Evolutionary conservation across 192 early-diverging fungal genomes (phyloP).

Genomic region (Linnemannia schmuckeri): DNA sequence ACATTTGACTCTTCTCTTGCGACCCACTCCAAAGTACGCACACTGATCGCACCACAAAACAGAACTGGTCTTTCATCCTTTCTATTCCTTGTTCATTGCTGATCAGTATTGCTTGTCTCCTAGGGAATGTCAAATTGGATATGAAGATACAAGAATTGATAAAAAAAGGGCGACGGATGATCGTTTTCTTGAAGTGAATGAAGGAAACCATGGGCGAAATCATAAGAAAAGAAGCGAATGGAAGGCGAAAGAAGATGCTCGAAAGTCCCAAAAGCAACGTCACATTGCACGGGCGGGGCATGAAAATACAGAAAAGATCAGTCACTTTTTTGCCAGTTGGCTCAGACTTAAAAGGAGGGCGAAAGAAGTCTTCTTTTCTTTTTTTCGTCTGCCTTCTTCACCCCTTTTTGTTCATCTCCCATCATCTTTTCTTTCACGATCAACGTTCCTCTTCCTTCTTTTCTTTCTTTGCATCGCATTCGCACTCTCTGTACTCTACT

Average conservation of each 20-base stretch:
- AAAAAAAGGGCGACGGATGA: background rate
- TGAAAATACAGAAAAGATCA: background rate
- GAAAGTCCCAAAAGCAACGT: background rate
- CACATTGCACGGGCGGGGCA: background rate
- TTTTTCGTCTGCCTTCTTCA: background rate
- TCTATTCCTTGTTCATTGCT: background rate
- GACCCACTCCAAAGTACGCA: too few relatives aligned
- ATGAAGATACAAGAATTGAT: background rate
- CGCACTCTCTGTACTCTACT: slow-evolving; percentile 13
- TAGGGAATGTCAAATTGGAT: background rate
- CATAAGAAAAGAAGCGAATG: background rate
- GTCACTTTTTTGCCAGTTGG: background rate
- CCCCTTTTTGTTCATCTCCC: background rate
- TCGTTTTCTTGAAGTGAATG: background rate
- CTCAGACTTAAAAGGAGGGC: background rate
- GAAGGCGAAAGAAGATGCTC: background rate
- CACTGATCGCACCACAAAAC: too few relatives aligned
- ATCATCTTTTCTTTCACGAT: slow-evolving; percentile 1
- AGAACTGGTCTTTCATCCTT: too few relatives aligned
- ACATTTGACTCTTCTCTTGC: too few relatives aligned
- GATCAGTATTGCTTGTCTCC: background rate
- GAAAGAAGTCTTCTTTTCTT: background rate
- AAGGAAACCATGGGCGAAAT: background rate
- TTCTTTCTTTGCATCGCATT: slow-evolving; percentile 1
- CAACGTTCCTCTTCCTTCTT: background rate